Evolutionary conservation across 2,329 filamentous ascomycete genomes (phyloP).

Genomic region (Magnaporthiopsis rhizophila): DNA sequence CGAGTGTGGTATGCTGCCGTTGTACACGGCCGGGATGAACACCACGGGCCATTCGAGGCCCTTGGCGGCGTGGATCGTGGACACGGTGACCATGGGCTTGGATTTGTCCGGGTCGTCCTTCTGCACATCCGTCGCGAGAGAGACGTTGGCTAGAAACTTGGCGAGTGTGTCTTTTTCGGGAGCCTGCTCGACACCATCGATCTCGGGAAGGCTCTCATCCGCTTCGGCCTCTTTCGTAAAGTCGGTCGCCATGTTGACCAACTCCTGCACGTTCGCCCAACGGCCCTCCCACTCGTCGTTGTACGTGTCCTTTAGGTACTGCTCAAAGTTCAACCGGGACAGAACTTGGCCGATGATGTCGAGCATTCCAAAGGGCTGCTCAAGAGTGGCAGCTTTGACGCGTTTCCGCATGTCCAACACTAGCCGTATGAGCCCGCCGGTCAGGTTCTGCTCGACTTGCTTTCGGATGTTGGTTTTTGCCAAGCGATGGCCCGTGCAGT

Average conservation of each 20-base stretch:
- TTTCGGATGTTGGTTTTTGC: constrained; percentile 42
- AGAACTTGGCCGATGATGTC: constrained; percentile 45
- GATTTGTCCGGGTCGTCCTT: constrained; percentile 49
- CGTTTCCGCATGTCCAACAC: constrained; percentile 30
- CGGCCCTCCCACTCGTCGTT: constrained; percentile 67
- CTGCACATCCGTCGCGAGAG: constrained; percentile 73
- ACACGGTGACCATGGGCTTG: constrained; percentile 70
- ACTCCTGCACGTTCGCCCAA: constrained; percentile 85
- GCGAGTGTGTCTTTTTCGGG: constrained; percentile 58
- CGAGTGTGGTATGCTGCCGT: constrained; percentile 84
- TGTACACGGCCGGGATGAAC: constrained; percentile 83
- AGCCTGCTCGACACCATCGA: constrained; percentile 64
- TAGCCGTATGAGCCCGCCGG: constrained; percentile 37
- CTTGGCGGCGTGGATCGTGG: constrained; percentile 93
- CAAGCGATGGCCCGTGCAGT: constrained; percentile 40
- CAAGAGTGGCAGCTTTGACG: constrained; percentile 20
- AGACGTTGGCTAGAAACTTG: constrained; percentile 81
- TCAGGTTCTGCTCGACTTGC: constrained; percentile 44
- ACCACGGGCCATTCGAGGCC: constrained; percentile 94
- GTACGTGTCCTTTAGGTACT: constrained; percentile 65
- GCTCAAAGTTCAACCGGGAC: constrained; percentile 61
- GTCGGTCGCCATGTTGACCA: constrained; percentile 72
- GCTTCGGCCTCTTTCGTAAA: constrained; percentile 40
- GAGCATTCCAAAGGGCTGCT: constrained; percentile 30
- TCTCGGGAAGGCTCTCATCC: constrained; percentile 52